phyloP scores from a whole-genome alignment of 225 moss, liverwort and hornwort genomes.

The Bryum argenteum region DNA sequence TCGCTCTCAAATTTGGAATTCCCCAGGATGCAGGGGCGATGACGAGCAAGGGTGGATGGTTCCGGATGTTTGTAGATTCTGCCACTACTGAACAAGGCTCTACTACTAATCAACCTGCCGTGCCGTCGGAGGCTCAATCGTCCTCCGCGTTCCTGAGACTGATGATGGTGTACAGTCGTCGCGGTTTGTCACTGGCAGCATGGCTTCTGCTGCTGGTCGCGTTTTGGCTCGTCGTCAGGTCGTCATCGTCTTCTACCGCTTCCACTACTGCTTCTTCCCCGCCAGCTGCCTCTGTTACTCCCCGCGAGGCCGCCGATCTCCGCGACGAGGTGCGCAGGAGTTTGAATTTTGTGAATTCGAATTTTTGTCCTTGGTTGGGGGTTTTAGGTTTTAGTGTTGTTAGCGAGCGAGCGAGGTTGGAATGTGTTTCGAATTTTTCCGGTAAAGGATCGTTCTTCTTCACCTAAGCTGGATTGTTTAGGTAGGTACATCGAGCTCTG shows the following conservation, averaged over 20 bases:
- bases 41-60: conserved; percentile 23
- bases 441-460: too few species aligned
- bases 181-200: conserved; percentile 40
- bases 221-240: conserved; percentile 34
- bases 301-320: conserved; percentile 71
- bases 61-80: conserved; percentile 25
- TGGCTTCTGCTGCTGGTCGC: conserved; percentile 33
- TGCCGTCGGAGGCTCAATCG: not conserved
- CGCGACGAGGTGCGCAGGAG: conserved; percentile 78
- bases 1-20: not conserved
- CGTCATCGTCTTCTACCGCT: conserved; percentile 21
- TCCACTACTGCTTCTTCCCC: conserved; percentile 18
- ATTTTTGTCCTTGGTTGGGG: conserved; percentile 16
- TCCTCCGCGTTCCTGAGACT: conserved; percentile 18
- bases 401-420: conserved; percentile 18
- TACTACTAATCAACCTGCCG: not conserved
- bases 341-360: conserved; percentile 22
- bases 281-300: conserved; percentile 54
- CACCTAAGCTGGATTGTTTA: not conserved
- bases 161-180: conserved; percentile 36
- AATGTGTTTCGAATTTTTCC: too few species aligned
- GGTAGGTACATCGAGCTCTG: conserved; percentile 31
- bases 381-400: conserved; percentile 29
- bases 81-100: conserved; percentile 23
- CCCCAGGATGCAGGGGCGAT: conserved; percentile 40